Evolutionary conservation across 805 yeast genomes (phyloP).

Genomic region (Monosporozyma siamensis): DNA sequence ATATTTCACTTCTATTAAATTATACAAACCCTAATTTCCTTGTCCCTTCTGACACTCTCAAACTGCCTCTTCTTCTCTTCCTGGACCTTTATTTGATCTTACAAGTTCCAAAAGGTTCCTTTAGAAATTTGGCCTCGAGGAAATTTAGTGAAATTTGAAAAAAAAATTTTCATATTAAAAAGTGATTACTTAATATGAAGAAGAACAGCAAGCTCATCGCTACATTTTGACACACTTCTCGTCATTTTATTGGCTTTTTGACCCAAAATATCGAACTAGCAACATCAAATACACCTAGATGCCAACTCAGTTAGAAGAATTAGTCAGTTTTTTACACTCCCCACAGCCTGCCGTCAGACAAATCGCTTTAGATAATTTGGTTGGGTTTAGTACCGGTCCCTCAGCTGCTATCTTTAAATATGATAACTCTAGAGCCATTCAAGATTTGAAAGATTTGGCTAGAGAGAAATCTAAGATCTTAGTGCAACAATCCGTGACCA

Average conservation of each 20-base stretch:
- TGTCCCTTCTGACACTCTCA: too few relatives aligned
- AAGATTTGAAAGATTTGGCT: conserved; percentile 57
- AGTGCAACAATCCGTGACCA: conserved; percentile 64
- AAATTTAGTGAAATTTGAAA: not conserved
- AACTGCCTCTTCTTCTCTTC: too few relatives aligned
- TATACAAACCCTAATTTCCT: too few relatives aligned
- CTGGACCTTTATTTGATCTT: too few relatives aligned
- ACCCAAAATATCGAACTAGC: not conserved
- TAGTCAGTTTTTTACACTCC: conserved; percentile 74
- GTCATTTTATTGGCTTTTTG: not conserved
- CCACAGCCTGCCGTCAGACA: conserved; percentile 71
- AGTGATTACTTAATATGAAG: too few relatives aligned
- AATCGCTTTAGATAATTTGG: conserved; percentile 75
- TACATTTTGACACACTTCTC: too few relatives aligned
- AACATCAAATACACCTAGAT: conserved; percentile 18
- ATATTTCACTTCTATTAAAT: too few relatives aligned
- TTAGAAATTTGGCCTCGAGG: not conserved
- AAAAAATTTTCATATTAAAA: too few relatives aligned
- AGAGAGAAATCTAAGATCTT: conserved; percentile 44
- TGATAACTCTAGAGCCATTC: conserved; percentile 60
- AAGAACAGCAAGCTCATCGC: too few relatives aligned
- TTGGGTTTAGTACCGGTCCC: conserved; percentile 70
- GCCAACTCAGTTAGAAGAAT: conserved; percentile 47
- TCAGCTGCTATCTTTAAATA: conserved; percentile 57
- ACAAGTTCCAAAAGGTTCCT: not conserved